Evolutionary conservation across 371 early-diverging fungal species (phyloP).

Genomic region (Catenaria anguillulae): DNA sequence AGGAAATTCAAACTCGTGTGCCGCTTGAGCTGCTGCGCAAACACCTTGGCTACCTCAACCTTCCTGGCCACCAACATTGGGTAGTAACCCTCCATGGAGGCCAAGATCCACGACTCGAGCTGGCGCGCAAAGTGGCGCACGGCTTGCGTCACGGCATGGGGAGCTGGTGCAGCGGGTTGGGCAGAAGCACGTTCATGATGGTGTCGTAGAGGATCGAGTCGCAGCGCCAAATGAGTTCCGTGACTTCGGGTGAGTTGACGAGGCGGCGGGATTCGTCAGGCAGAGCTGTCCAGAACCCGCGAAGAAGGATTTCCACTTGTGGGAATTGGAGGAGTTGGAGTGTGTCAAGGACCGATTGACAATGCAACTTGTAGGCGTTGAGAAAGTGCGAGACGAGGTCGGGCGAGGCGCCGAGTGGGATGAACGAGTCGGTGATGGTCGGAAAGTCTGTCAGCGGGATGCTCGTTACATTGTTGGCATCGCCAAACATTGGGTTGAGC

Average conservation of each 20-base stretch:
- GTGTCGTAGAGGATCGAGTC: conserved; percentile 39
- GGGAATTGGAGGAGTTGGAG: conserved; percentile 14
- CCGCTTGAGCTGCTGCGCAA: conserved; percentile 33
- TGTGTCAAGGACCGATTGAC: conserved; percentile 12
- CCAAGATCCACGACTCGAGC: conserved; percentile 19
- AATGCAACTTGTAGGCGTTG: conserved; percentile 13
- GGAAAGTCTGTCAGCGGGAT: conserved; percentile 14
- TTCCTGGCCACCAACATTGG: conserved; percentile 12
- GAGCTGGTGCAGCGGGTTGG: conserved; percentile 21
- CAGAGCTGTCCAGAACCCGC: conserved; percentile 14
- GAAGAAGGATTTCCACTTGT: conserved; percentile 14
- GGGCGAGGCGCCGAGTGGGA: conserved; percentile 6
- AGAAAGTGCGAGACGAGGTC: background rate
- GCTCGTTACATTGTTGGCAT: background rate
- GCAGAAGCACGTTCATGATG: conserved; percentile 24
- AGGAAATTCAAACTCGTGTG: conserved; percentile 33
- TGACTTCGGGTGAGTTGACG: conserved; percentile 16
- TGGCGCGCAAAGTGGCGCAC: conserved; percentile 29
- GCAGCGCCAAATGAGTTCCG: conserved; percentile 34
- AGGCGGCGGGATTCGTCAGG: conserved; percentile 8
- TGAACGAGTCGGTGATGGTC: conserved; percentile 7
- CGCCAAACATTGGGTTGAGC: conserved; percentile 2
- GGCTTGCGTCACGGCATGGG: conserved; percentile 17
- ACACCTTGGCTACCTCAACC: conserved; percentile 29
- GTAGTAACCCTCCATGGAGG: conserved; percentile 18